Evolutionary conservation across 2,329 filamentous ascomycete species (phyloP), one percentile per base, ranked within the genome.

Genomic region (Fulvia fulva): DNA sequence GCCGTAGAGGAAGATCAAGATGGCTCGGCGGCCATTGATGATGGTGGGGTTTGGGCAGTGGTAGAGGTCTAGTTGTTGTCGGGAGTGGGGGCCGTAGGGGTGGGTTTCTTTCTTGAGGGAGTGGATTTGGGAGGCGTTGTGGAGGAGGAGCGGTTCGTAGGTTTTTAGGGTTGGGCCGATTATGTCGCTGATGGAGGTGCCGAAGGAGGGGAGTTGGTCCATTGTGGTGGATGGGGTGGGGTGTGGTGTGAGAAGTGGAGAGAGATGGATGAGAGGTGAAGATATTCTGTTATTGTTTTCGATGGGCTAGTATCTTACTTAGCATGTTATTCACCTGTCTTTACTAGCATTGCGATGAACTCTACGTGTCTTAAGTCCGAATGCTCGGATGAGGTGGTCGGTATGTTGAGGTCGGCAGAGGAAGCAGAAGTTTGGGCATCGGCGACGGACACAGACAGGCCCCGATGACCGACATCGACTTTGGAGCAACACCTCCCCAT

Each of bases 31-130:
- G 19, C 62, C 62, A 49, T 68, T 64, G 34, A 56, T 57, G 21
- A 65, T 47, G 7, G 34, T 59, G 11, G 65, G 53, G 5, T 60
- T 59, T 8, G 58, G 41, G 3, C 63, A 70, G 30, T 53, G 69
- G 62, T 78, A 78, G 41, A 77, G 55, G 57, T 78, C 76, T 19
- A 78, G 68, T 37, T 72, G 60, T 12, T 77, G 75, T 11, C 76
- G 70, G 9, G 68, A 61, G 32, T 73, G 59, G 2, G 65, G 61
- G 3, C 75, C 75, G 56, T 77, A 77, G 4, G 56, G 59, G 60
- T 71, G 64, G 11, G 72, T 74, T 47, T 71, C 58, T 28, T 61
- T 59, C 23, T 22, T n/a, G 12, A 62, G 57, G 9, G 67, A 65
- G 8, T 57, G 67, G 51, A 70, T 68, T 21, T n/a, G 47, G 30